These are phyloP conservation scores for Neurospora sp. DNA, from an alignment of 495 filamentous ascomycete genomes.

Conservation along the genomic window DNA sequence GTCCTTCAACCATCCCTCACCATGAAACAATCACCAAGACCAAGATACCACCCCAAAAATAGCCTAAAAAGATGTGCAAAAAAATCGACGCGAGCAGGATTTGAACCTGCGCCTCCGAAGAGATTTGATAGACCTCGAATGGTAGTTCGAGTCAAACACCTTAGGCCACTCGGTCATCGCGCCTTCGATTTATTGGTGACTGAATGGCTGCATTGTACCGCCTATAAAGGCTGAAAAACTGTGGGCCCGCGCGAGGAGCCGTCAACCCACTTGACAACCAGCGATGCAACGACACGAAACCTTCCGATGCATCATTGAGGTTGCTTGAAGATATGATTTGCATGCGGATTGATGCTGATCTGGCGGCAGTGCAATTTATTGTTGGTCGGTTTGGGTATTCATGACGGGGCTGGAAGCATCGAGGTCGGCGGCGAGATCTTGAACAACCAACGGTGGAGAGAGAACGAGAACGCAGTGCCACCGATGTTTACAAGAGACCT, in stretches of 20 bases:
- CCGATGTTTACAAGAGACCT: neutral
- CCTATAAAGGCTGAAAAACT: neutral
- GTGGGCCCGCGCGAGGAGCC: neutral
- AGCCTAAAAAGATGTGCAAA: too few relatives aligned
- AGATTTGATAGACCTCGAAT: neutral
- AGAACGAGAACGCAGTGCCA: neutral
- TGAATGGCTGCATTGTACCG: fast-evolving
- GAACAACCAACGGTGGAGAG: neutral
- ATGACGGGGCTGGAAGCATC: neutral
- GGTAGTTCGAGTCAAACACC: neutral
- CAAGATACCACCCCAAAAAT: too few relatives aligned
- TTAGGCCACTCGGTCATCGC: neutral
- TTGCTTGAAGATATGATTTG: neutral
- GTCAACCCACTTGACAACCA: neutral
- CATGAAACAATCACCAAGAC: too few relatives aligned
- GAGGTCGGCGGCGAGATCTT: neutral
- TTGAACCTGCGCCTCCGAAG: neutral
- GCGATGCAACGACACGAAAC: neutral
- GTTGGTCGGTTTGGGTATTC: too few relatives aligned
- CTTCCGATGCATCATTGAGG: neutral
- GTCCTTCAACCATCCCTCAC: too few relatives aligned
- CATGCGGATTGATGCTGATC: neutral
- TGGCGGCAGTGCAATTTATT: neutral
- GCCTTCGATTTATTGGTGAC: neutral
- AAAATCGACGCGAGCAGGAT: neutral